Evolutionary conservation across 1,284 basidiomycete genomes (phyloP), one percentile per base, ranked within the genome.

Genomic region (Microbotryum violaceum): DNA sequence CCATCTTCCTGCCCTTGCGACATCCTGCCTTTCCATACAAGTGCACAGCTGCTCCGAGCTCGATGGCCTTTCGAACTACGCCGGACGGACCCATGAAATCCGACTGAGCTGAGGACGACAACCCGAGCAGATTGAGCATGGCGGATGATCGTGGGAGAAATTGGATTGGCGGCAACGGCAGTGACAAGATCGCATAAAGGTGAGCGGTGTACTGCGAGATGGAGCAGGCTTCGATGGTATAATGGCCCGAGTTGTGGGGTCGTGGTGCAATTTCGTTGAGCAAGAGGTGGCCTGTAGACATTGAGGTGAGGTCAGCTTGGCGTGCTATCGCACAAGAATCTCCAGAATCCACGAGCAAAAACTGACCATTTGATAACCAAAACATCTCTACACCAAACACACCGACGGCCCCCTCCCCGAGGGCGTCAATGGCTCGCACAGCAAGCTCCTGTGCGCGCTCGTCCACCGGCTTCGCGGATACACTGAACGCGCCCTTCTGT

Each of bases 311-410:
- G 57, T 67, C 51, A 60, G 55, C 50, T 55, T 25, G 60, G 42
- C 55, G 27, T 31, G 42, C 52, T 16, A 42, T 12, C 37, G 5
- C 14, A 42, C 37, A 42, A 42, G 9, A 42, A 16, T 42, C 10
- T 18, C 16, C 7, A 21, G 56, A 44, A 10, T 53, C 46, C 56
- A 33, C 48, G 63, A 68, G 27, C 45, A 51, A 9, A 25, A 48
- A 77, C 82, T 71, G 70, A 88, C 94, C 92, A 72, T 92, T 83
- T 31, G 81, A 77, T 81, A 96, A 82, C 53, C 97, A 79, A 77
- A 99, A 99, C 90, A 98, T 91, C 76, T 98, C 96, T 0, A 98
- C 94, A 5, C 93, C 94, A 77, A 97, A 98, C 31, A 97, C 85
- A 20, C 96, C 96, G 25, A 73, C 67, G 2, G 94, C 94, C 6